These are phyloP conservation scores for Pharnaceum exiguum DNA, from an alignment of 148 eudicot genomes.

Conservation along the genomic window DNA sequence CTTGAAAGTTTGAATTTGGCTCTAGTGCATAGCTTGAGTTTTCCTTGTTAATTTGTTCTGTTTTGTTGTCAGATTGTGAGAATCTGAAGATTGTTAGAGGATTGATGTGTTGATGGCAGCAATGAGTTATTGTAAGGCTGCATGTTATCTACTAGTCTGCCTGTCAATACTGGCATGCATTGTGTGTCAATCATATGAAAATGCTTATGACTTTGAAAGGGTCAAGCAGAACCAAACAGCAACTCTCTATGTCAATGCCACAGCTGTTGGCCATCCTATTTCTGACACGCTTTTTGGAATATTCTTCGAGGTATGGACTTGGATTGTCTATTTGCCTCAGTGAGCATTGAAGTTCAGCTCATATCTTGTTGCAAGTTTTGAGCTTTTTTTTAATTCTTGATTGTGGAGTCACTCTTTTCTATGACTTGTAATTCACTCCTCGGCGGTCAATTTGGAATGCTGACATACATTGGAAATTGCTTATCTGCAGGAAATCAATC, in stretches of 20 bases:
- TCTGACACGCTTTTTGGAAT: slow-evolving; percentile 74
- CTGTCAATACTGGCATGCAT: slow-evolving; percentile 30
- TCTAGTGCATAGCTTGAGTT: neutral
- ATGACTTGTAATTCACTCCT: neutral
- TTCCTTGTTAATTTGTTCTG: neutral
- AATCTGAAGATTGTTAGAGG: slow-evolving; percentile 12
- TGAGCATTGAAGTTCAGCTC: neutral
- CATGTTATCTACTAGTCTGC: slow-evolving; percentile 25
- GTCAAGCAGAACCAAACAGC: slow-evolving; percentile 50
- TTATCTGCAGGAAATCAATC: slow-evolving; percentile 76
- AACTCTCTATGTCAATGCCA: slow-evolving; percentile 49
- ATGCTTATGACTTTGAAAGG: slow-evolving; percentile 27
- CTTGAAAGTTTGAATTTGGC: too few relatives aligned
- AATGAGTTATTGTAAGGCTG: slow-evolving; percentile 40
- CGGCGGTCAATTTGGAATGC: neutral
- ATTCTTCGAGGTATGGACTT: slow-evolving; percentile 61
- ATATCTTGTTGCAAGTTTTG: neutral
- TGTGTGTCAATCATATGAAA: slow-evolving; percentile 25
- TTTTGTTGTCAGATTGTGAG: slow-evolving; percentile 8
- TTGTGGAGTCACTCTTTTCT: neutral
- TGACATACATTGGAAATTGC: slow-evolving; percentile 1
- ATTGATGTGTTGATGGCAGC: slow-evolving; percentile 27
- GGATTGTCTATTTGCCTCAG: neutral
- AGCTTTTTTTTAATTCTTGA: neutral
- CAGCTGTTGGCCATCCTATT: slow-evolving; percentile 40